A percentile compares a stretch with the other conserved stretches of the same genome.
These are phyloP conservation scores for Grosmannia serpens DNA, from an alignment of 2,329 filamentous ascomycete species.

Conservation along the genomic window DNA sequence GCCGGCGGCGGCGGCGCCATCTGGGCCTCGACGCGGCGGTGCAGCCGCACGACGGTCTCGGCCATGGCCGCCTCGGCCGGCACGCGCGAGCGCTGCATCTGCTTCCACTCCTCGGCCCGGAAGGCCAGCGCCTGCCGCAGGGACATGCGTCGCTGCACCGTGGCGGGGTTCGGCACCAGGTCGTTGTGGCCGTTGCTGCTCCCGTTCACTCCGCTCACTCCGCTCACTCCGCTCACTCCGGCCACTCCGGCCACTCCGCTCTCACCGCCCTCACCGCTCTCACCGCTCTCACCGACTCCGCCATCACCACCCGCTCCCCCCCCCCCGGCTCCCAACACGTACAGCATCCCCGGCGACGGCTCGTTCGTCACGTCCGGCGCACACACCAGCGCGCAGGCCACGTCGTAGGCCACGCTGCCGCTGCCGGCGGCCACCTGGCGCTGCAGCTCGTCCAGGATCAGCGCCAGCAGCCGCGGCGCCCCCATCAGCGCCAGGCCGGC, in stretches of 20 bases:
- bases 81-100: slow-evolving; percentile 33
- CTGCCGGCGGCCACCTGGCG: slow-evolving; percentile 47
- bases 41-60: slow-evolving; percentile 50
- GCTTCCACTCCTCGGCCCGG: slow-evolving; percentile 46
- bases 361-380: slow-evolving; percentile 45
- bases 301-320: background rate
- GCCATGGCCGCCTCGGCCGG: slow-evolving; percentile 38
- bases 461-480: slow-evolving; percentile 44
- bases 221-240: no score
- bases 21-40: slow-evolving; percentile 55
- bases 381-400: slow-evolving; percentile 58
- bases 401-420: slow-evolving; percentile 53
- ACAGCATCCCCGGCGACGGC: slow-evolving; percentile 19
- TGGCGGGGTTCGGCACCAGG: slow-evolving; percentile 22
- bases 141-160: slow-evolving; percentile 37
- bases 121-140: slow-evolving; percentile 48
- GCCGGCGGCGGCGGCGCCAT: slow-evolving; percentile 26
- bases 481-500: slow-evolving; percentile 50
- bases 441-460: slow-evolving; percentile 58
- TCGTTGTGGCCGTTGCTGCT: slow-evolving; percentile 19
- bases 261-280: background rate
- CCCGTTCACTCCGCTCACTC: no score
- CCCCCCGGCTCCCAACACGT: background rate
- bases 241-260: background rate
- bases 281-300: background rate